Evolutionary conservation across 2,329 filamentous ascomycete species (phyloP).

Genomic region (Curvularia hawaiiensis): DNA sequence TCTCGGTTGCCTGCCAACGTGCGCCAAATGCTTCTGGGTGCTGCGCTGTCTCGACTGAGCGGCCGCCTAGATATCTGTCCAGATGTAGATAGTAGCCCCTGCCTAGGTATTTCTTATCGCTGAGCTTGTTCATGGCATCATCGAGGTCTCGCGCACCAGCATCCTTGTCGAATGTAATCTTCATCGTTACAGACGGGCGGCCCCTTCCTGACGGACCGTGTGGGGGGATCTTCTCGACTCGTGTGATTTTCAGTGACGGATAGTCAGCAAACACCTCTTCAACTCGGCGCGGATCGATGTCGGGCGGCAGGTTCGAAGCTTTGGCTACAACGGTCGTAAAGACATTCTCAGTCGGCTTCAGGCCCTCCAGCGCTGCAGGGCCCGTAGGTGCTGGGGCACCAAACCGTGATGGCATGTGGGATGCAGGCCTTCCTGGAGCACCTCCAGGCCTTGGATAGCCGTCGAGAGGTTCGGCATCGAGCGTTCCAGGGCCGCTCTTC

Average conservation of each 20-base stretch:
- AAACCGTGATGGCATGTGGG: conserved; percentile 24
- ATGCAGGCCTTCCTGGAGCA: conserved; percentile 19
- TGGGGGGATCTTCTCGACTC: conserved; percentile 36
- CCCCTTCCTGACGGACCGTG: conserved; percentile 25
- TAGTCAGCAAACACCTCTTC: conserved; percentile 40
- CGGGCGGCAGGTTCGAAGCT: conserved; percentile 40
- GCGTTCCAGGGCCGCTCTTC: conserved; percentile 43
- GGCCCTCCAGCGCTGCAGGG: conserved; percentile 20
- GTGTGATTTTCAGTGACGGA: conserved; percentile 39
- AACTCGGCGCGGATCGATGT: conserved; percentile 30
- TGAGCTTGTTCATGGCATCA: conserved; percentile 40
- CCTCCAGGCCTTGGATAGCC: conserved; percentile 23
- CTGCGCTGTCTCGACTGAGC: conserved; percentile 30
- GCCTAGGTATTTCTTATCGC: conserved; percentile 43
- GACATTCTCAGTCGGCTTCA: conserved; percentile 31
- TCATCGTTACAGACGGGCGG: conserved; percentile 37
- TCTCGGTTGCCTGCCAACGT: conserved; percentile 35
- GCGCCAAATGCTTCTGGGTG: conserved; percentile 40
- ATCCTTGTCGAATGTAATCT: conserved; percentile 41
- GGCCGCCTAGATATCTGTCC: conserved; percentile 39
- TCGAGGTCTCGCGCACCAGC: conserved; percentile 36
- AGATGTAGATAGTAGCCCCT: conserved; percentile 43
- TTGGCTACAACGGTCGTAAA: conserved; percentile 40
- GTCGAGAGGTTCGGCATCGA: conserved; percentile 33
- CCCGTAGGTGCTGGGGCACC: conserved; percentile 19